These are phyloP conservation scores for Melampsora americana DNA, from an alignment of 1,284 basidiomycete species.

Conservation along the genomic window DNA sequence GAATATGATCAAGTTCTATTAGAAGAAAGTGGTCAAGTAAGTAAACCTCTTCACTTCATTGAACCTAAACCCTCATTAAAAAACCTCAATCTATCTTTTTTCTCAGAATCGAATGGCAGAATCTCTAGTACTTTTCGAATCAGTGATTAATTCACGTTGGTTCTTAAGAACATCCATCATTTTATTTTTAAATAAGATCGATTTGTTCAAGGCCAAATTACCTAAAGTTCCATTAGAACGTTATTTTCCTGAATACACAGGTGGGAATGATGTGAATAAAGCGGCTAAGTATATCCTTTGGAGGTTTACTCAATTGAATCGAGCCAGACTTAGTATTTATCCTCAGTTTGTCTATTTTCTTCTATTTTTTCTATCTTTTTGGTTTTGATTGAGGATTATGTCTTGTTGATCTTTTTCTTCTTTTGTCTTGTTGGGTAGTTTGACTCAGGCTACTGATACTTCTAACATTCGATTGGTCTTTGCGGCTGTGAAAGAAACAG, in stretches of 20 bases:
- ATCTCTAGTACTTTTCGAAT: constrained; percentile 86
- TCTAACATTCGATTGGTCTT: constrained; percentile 79
- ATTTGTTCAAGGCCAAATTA: constrained; percentile 89
- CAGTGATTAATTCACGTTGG: constrained; percentile 96
- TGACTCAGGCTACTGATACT: constrained; percentile 64
- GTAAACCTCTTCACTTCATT: background rate
- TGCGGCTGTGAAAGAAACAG: constrained; percentile 91
- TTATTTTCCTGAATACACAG: constrained; percentile 93
- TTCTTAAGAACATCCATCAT: constrained; percentile 90
- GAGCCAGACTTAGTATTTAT: constrained; percentile 80
- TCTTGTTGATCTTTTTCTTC: constrained; percentile 49
- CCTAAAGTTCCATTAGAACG: constrained; percentile 78
- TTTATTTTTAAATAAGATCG: constrained; percentile 90
- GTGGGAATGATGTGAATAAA: constrained; percentile 91
- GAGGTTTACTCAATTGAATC: constrained; percentile 93
- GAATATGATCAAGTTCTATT: constrained; percentile 51
- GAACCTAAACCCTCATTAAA: too few relatives aligned
- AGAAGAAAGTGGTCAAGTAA: constrained; percentile 51
- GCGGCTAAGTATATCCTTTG: constrained; percentile 96
- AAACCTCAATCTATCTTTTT: constrained; percentile 57
- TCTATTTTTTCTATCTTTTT: background rate
- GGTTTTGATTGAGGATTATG: background rate
- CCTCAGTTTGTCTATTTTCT: constrained; percentile 61
- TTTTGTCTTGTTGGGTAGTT: constrained; percentile 48
- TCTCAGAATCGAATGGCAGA: constrained; percentile 92